Evolutionary conservation across 2,329 filamentous ascomycete genomes (phyloP), one percentile per base, ranked within the genome.

Genomic region (Ascochyta pisi): DNA sequence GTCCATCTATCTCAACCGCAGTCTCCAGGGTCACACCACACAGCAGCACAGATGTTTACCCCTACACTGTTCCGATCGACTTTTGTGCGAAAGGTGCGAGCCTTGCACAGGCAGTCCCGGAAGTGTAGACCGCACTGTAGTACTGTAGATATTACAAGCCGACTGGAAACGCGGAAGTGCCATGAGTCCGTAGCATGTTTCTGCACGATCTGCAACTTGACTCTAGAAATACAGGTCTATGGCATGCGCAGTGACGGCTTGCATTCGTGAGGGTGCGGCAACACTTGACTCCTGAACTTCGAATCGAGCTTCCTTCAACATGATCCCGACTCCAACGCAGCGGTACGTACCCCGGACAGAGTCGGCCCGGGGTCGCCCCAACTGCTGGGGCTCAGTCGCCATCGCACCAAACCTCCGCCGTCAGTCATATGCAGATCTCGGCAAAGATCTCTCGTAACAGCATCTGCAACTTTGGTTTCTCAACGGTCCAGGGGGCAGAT

Each of bases 381-480:
- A 35, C 19, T 19, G 37, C 23, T 58, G 47, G 42, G 50, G 26
- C 27, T 38, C 41, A 38, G 37, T 56, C 40, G 47, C 40, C 52
- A 42, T 50, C 41, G 27, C 24, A 27, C 27, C 37, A 31, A 15
- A 46, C 58, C 45, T 59, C 57, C 38, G 46, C 50, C 50, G 52
- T 65, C 43, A 53, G 55, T 61, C 63, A 68, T 63, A 68, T 61
- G 66, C 60, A 55, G 61, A 63, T 62, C 61, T 53, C 41, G 37
- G 52, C 40, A 37, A 48, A 59, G 52, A 31, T 56, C 62, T 68
- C 63, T 67, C 61, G 65, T 65, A 68, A 68, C 60, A 60, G 38
- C 54, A 64, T 62, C 53, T 46, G 51, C 45, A 55, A 59, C 37
- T 50, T 38, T 47, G 57, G 40, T 44, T 34, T 23, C 16, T 16